Evolutionary conservation across 345 rosid genomes (phyloP).

Genomic region (Theobroma cacao): DNA sequence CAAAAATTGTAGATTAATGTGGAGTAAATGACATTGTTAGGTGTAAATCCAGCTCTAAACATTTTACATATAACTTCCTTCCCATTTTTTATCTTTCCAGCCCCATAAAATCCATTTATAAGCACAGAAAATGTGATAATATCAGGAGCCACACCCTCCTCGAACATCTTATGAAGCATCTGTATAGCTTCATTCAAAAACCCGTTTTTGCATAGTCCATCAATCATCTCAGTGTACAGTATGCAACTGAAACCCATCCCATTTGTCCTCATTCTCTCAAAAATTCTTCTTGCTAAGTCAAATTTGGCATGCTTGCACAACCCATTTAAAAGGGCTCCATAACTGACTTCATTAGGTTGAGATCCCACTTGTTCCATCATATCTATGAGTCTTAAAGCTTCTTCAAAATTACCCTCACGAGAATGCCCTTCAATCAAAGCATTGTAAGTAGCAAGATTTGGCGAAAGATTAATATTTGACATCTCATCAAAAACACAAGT

Average conservation of each 20-base stretch:
- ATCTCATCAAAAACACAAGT: conserved; percentile 62
- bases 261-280: conserved; percentile 61
- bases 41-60: conserved; percentile 59
- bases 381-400: conserved; percentile 61
- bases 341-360: conserved; percentile 59
- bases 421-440: conserved; percentile 67
- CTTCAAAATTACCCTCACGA: conserved; percentile 44
- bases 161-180: conserved; percentile 53
- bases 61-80: conserved; percentile 70
- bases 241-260: conserved; percentile 52
- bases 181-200: conserved; percentile 54
- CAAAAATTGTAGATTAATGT: conserved; percentile 59
- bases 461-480: conserved; percentile 50
- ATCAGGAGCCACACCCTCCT: conserved; percentile 65
- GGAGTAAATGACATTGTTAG: conserved; percentile 55
- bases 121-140: conserved; percentile 73
- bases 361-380: conserved; percentile 54
- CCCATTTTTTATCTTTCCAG: conserved; percentile 37
- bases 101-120: conserved; percentile 68
- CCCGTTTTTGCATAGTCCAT: conserved; percentile 71
- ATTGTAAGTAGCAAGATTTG: conserved; percentile 62
- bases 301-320: conserved; percentile 61
- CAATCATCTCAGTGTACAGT: conserved; percentile 65
- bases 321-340: conserved; percentile 69
- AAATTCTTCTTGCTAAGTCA: conserved; percentile 51